Conservation (phyloP, 176 grass and related monocot genomes). For the Thalia dealbata region DNA sequence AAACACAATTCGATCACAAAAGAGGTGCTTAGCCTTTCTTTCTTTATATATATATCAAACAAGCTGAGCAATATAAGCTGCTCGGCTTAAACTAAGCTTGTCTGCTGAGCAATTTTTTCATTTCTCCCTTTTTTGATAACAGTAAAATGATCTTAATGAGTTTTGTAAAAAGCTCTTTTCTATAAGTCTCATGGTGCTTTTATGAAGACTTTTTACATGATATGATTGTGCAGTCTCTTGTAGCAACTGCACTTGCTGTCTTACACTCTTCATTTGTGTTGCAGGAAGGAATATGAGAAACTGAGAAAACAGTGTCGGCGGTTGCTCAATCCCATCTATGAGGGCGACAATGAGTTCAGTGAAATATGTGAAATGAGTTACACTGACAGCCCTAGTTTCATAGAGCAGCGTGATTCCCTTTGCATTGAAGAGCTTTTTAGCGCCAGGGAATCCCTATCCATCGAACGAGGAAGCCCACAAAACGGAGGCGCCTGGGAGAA, state of each 20-base stretch:
- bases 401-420: slow-evolving; percentile 29
- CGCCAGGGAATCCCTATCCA: slow-evolving; percentile 22
- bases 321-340: slow-evolving; percentile 31
- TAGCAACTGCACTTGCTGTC: too few relatives aligned
- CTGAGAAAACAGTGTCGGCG: slow-evolving; percentile 57
- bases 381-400: slow-evolving; percentile 22
- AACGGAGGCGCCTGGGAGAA: slow-evolving; percentile 41
- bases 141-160: neutral
- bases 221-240: neutral
- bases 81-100: too few relatives aligned
- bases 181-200: neutral
- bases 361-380: slow-evolving; percentile 22
- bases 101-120: neutral
- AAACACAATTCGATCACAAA: slow-evolving; percentile 37
- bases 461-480: slow-evolving; percentile 26
- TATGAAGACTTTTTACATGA: neutral
- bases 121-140: neutral
- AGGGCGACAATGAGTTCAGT: slow-evolving; percentile 32
- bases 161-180: neutral
- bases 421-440: slow-evolving; percentile 34
- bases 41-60: too few relatives aligned
- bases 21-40: slow-evolving; percentile 70
- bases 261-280: slow-evolving; percentile 16
- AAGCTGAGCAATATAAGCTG: too few relatives aligned
- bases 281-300: slow-evolving; percentile 63